Base-by-base conservation (phyloP, 1,139 yeast species). In the Diutina siamensis region DNA sequence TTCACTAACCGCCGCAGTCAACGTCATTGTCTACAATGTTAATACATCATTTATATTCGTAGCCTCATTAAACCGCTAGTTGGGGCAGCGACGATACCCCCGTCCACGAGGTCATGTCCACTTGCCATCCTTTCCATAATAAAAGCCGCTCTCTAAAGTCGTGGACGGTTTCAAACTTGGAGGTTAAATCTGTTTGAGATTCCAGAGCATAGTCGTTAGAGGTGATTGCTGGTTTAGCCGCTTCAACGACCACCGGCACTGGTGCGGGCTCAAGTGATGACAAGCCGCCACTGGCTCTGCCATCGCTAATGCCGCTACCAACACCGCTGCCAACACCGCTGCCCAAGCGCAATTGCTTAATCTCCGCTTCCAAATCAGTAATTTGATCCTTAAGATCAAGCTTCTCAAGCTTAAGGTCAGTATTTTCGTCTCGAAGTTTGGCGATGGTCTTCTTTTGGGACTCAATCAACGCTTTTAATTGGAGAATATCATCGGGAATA, bases 71-170 rank as follows among this genome's bases (percentile, higher is more conserved):
- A 31, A 63, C 45, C 10, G 61, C 57, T 2, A 65, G 59, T 50
- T 59, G 62, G 42, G 62, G 62, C 2, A 61, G 53, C 32, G 47
- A 27, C 18, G 55, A 57, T 3, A 57, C 52, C 17, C 60, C 57
- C 40, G 82, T 72, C 97, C 97, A 88, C 22, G 62, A 57, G 20
- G 86, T 72, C 94, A 88, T 84, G 56, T 88, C 95, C 3, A 86
- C 76, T 57, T 83, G 87, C 92, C 94, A 88, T 38, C 79, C 80
- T 53, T 79, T 78, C 95, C 95, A 88, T 51, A 78, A 74, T 61
- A 68, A 55, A 20, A 71, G 53, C 44, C 60, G 58, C 48, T 69
- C 74, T 54, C 71, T 63, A 55, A 68, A 70, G 47, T 71, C 71
- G 13, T 15, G 35, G 9, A 40, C 44, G 3, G 9, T 4, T n/a